Percentiles rank a stretch among this genome's conserved stretches.
phyloP scores from a whole-genome alignment of 2,329 filamentous ascomycete species.

The Mycosphaerella arachidis region DNA sequence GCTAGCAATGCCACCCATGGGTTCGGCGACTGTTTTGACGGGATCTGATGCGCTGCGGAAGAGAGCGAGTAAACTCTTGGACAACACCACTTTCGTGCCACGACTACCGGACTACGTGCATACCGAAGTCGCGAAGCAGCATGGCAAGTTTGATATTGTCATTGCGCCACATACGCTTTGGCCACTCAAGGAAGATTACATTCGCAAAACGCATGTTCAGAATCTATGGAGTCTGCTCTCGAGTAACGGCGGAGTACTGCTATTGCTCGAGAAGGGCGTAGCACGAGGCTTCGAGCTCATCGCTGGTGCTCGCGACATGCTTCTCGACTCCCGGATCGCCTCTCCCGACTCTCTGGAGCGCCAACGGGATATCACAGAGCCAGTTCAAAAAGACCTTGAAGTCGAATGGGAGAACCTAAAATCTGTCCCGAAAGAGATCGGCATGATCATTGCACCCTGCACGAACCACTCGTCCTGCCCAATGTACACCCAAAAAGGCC shows the following conservation, averaged over 20 bases:
- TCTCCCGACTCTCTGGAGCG: slow-evolving; percentile 44
- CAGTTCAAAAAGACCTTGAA: slow-evolving; percentile 14
- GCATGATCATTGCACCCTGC: slow-evolving; percentile 64
- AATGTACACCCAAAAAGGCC: slow-evolving; percentile 71
- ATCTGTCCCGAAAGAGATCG: slow-evolving; percentile 46
- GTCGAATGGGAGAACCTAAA: neutral
- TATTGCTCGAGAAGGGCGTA: slow-evolving; percentile 86
- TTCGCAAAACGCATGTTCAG: slow-evolving; percentile 73
- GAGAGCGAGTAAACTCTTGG: slow-evolving; percentile 69
- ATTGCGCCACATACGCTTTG: slow-evolving; percentile 83
- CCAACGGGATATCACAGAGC: slow-evolving; percentile 8
- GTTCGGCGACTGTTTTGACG: slow-evolving; percentile 75
- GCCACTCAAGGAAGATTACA: slow-evolving; percentile 67
- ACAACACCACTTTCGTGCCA: slow-evolving; percentile 88
- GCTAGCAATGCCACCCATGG: slow-evolving; percentile 49
- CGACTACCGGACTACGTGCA: slow-evolving; percentile 80
- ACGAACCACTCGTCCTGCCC: slow-evolving; percentile 86
- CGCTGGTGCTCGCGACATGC: slow-evolving; percentile 72
- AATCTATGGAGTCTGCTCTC: slow-evolving; percentile 87
- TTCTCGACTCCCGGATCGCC: slow-evolving; percentile 71
- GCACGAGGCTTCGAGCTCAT: slow-evolving; percentile 90
- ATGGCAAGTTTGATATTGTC: slow-evolving; percentile 75
- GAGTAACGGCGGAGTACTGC: slow-evolving; percentile 76
- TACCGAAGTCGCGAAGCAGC: slow-evolving; percentile 47
- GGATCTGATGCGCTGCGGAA: slow-evolving; percentile 70